Base-by-base conservation (phyloP, 768 basidiomycete species). In the Lentinus tigrinus region DNA sequence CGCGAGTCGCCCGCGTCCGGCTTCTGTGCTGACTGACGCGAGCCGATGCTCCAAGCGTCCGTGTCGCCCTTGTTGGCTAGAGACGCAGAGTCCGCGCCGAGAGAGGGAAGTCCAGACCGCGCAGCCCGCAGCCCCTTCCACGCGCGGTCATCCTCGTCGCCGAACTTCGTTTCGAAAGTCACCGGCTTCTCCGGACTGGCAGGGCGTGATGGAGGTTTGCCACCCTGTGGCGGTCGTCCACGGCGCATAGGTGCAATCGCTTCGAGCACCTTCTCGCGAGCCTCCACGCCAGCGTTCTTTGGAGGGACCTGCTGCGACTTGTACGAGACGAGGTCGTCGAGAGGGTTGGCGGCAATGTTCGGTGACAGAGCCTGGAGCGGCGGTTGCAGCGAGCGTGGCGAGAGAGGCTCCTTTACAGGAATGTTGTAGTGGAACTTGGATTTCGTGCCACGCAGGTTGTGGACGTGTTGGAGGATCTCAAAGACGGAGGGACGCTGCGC, bases 401-500 rank as follows among this genome's bases (percentile, higher is more conserved):
- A 74, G 69, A 81, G 65, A 74, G 66, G 81, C 57, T 78, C 83
- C 11, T 75, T 75, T 1, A 76, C 64, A 42, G 81, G 82, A 43
- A 85, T 75, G 37, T 70, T 76, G 66, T 97, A 97, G 38, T 83
- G 75, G 66, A 88, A 89, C 38, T 82, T 81, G 7, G 94, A 91
- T 69, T 85, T 89, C 1, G 93, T 93, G 11, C 95, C 93, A 21
- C 95, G 88, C 65, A 97, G 81, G 28, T 81, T 79, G 74, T 98
- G 97, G 1, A 95, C 91, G 58, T 84, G 82, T 46, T 81, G 76
- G 43, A 98, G 85, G 14, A 96, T 74, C 65, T 97, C 93, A 65
- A 95, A 98, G 16, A 92, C 89, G 14, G 85, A 83, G 10, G 96
- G 97, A 16, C 97, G 82, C 63, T 91, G 88, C 3, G 84, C 70